Evolutionary conservation across 139 green algal species (phyloP).

Genomic region (Edaphochlamys debaryana): DNA sequence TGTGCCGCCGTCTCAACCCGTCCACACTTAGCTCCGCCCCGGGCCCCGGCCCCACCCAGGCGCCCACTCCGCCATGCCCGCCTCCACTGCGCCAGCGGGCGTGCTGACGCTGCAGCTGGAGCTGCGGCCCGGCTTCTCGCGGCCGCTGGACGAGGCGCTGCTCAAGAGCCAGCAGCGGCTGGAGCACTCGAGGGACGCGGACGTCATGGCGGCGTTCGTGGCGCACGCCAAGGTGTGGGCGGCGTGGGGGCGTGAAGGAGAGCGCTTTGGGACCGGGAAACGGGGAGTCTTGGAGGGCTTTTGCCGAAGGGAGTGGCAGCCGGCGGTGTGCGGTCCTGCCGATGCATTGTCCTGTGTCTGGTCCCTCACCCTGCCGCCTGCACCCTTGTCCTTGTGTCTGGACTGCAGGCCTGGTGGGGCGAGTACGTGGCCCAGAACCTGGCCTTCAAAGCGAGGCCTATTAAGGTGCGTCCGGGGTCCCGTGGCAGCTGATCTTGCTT

Average conservation of each 20-base stretch:
- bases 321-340: too few species aligned
- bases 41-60: too few species aligned
- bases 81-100: conserved; percentile 37
- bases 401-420: conserved; percentile 42
- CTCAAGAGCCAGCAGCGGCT: conserved; percentile 50
- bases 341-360: too few species aligned
- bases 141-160: conserved; percentile 41
- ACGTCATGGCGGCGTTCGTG: conserved; percentile 42
- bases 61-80: conserved; percentile 30
- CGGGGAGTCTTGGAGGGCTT: too few species aligned
- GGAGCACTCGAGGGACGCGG: conserved; percentile 41
- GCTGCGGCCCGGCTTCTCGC: conserved; percentile 26
- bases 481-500: too few species aligned
- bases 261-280: not conserved
- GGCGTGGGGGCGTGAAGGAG: too few species aligned
- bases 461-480: conserved; percentile 57
- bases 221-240: conserved; percentile 19
- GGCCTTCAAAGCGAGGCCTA: conserved; percentile 40
- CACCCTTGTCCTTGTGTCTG: too few species aligned
- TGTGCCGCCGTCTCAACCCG: too few species aligned
- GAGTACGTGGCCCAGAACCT: conserved; percentile 44
- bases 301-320: too few species aligned
- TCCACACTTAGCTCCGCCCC: too few species aligned
- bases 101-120: conserved; percentile 54
- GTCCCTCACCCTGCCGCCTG: too few species aligned